Evolutionary conservation across 2,329 filamentous ascomycete genomes (phyloP).

Genomic region (Microdochium nivale): DNA sequence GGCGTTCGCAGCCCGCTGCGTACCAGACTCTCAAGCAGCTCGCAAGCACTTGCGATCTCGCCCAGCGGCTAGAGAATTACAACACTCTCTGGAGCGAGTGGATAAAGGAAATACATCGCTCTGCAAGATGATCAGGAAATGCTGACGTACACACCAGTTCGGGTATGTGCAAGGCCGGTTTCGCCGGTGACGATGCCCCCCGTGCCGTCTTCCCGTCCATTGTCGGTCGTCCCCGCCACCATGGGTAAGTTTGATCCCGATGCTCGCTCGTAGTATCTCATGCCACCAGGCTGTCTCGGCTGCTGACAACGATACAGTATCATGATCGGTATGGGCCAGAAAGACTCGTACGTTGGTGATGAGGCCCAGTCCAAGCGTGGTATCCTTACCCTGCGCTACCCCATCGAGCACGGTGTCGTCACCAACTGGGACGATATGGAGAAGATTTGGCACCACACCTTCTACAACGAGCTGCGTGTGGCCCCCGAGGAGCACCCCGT

Average conservation of each 20-base stretch:
- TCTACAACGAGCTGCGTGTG: constrained; percentile 99
- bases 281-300: constrained; percentile 4
- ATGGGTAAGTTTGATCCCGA: constrained; percentile 67
- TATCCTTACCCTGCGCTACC: constrained; percentile 99
- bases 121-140: not conserved
- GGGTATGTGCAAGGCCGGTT: constrained; percentile 99
- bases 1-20: not conserved
- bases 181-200: constrained; percentile 99
- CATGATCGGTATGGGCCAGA: constrained; percentile 99
- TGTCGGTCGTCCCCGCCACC: constrained; percentile 98
- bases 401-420: constrained; percentile 99
- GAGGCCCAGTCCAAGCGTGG: constrained; percentile 99
- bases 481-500: constrained; percentile 99
- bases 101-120: not conserved
- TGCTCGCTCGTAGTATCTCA: constrained; percentile 3
- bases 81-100: not conserved
- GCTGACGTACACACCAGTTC: constrained; percentile 52
- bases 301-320: constrained; percentile 56
- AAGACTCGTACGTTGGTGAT: constrained; percentile 99
- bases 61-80: not conserved
- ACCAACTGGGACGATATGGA: constrained; percentile 99
- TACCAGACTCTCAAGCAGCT: not conserved
- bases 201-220: constrained; percentile 99
- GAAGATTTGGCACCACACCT: constrained; percentile 99
- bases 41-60: not conserved